phyloP scores from a whole-genome alignment of 768 basidiomycete genomes.

The Galerina marginata region DNA sequence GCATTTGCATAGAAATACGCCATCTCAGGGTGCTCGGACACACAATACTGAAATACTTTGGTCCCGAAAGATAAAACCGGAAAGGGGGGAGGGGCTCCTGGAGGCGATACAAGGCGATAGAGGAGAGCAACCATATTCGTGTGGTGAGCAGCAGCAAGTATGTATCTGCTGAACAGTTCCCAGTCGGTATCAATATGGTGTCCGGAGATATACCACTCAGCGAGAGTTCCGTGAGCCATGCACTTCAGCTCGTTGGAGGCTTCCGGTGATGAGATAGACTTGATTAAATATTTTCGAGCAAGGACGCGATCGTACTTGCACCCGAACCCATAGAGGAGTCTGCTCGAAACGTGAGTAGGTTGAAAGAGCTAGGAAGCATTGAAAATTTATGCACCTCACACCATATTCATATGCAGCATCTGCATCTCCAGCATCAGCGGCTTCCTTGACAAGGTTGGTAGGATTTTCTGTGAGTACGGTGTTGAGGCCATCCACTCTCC shows the following conservation, averaged over 20 bases:
- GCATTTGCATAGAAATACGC: conserved; percentile 23
- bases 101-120: not conserved
- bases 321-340: conserved; percentile 15
- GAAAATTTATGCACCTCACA: conserved; percentile 1
- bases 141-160: conserved; percentile 20
- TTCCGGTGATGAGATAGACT: conserved; percentile 2
- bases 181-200: not conserved
- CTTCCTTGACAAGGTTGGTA: conserved; percentile 9
- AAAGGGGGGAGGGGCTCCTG: not conserved
- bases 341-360: not conserved
- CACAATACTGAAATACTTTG: conserved; percentile 14
- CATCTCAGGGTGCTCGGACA: conserved; percentile 17
- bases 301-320: conserved; percentile 14
- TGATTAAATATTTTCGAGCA: conserved; percentile 13
- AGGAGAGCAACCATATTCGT: conserved; percentile 9
- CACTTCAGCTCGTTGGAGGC: conserved; percentile 11
- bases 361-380: not conserved
- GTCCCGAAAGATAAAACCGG: conserved; percentile 26
- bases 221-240: conserved; percentile 16
- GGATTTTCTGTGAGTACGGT: not conserved
- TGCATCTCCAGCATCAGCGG: conserved; percentile 20
- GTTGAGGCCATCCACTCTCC: not conserved
- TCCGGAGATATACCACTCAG: conserved; percentile 14
- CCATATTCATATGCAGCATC: conserved; percentile 22
- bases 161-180: conserved; percentile 5